Conservation (phyloP, 73 alveolate species). For the Loxodes magnus region DNA sequence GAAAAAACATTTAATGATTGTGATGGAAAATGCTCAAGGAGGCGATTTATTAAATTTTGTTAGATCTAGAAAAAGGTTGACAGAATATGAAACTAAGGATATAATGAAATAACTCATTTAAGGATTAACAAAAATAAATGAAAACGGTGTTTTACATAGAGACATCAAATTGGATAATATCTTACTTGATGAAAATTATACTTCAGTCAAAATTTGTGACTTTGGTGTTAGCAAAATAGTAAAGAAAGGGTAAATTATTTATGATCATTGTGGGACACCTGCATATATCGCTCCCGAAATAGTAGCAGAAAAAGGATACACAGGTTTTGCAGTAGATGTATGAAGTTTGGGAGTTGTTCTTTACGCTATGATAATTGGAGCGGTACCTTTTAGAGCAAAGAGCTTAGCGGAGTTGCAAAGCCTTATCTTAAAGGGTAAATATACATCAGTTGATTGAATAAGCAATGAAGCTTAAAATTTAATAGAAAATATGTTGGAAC, state of each 20-base stretch:
- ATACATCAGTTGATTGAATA: constrained; percentile 32
- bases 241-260: constrained; percentile 37
- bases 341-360: constrained; percentile 81
- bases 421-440: constrained; percentile 52
- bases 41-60: constrained; percentile 47
- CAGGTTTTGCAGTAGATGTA: constrained; percentile 71
- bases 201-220: constrained; percentile 65
- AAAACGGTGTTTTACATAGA: constrained; percentile 45
- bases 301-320: constrained; percentile 57
- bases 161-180: constrained; percentile 71
- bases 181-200: constrained; percentile 49
- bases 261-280: constrained; percentile 81
- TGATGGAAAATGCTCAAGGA: constrained; percentile 61
- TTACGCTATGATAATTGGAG: constrained; percentile 70
- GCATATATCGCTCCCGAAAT: constrained; percentile 84
- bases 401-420: constrained; percentile 60
- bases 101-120: constrained; percentile 51
- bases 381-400: constrained; percentile 73
- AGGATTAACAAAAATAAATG: constrained; percentile 52
- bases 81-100: constrained; percentile 49
- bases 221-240: constrained; percentile 68
- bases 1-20: constrained; percentile 61
- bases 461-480: constrained; percentile 37
- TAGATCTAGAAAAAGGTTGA: constrained; percentile 28
- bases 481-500: constrained; percentile 35